Conservation (phyloP, 2,329 filamentous ascomycete species). For the Colletotrichum euphorbiae region DNA sequence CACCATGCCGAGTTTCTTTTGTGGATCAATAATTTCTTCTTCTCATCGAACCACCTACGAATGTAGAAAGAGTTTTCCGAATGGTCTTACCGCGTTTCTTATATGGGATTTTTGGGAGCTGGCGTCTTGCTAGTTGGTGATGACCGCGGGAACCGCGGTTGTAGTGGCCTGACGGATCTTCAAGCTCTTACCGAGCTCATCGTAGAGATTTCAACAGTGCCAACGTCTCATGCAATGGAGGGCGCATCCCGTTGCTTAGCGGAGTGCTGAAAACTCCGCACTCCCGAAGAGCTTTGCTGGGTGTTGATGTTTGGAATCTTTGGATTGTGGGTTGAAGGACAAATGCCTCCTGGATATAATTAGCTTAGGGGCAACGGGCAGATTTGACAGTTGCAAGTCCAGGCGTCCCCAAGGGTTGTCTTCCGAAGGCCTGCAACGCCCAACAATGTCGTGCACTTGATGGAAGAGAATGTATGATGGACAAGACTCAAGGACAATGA, state of each 20-base stretch:
- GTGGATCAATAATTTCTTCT: not conserved
- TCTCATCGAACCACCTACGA: not conserved
- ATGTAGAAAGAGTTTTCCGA: not conserved
- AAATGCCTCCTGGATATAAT: not conserved
- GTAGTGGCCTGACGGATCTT: too few species aligned
- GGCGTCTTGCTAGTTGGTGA: not conserved
- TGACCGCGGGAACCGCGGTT: too few species aligned
- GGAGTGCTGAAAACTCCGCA: too few species aligned
- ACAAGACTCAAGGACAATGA: not conserved
- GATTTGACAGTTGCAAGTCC: conserved; percentile 7
- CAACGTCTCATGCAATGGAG: too few species aligned
- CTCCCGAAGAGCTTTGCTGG: not conserved
- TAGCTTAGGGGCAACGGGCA: conserved; percentile 7
- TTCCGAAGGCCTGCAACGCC: not conserved
- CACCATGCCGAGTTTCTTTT: not conserved
- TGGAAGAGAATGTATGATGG: not conserved
- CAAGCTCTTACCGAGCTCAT: too few species aligned
- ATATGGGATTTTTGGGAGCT: not conserved
- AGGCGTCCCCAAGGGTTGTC: not conserved
- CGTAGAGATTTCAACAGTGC: too few species aligned
- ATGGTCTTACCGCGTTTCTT: not conserved
- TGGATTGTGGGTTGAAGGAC: not conserved
- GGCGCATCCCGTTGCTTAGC: too few species aligned
- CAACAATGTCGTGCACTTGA: not conserved
- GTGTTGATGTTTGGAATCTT: not conserved